These are phyloP conservation scores for Cladobotryum protrusum DNA, from an alignment of 2,329 filamentous ascomycete genomes.

Conservation along the genomic window DNA sequence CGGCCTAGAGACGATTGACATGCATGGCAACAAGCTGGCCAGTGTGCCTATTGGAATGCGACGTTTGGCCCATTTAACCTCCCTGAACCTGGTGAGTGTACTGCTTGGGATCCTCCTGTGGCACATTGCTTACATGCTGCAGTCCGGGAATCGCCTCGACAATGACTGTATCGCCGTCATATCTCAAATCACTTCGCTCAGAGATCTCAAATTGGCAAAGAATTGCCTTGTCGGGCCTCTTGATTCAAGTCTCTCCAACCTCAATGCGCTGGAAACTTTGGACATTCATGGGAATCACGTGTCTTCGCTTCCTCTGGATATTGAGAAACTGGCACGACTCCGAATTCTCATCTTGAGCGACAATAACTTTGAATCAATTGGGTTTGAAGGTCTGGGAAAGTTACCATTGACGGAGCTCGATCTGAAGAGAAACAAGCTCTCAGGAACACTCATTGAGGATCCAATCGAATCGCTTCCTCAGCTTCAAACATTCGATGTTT, in stretches of 20 bases:
- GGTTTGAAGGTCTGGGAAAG: slow-evolving; percentile 60
- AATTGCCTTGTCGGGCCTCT: slow-evolving; percentile 68
- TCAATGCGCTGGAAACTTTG: slow-evolving; percentile 68
- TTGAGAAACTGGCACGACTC: slow-evolving; percentile 63
- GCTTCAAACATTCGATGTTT: slow-evolving; percentile 71
- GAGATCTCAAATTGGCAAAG: slow-evolving; percentile 74
- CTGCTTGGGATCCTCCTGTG: neutral
- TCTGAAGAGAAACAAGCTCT: slow-evolving; percentile 71
- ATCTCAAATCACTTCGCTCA: slow-evolving; percentile 63
- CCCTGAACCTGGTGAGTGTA: slow-evolving; percentile 67
- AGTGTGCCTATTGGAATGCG: slow-evolving; percentile 70
- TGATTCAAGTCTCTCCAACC: slow-evolving; percentile 52
- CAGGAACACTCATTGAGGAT: slow-evolving; percentile 63
- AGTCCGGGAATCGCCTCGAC: slow-evolving; percentile 76
- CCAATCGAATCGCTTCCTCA: slow-evolving; percentile 51
- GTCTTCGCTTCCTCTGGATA: slow-evolving; percentile 58
- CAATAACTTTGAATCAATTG: slow-evolving; percentile 67
- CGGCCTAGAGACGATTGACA: slow-evolving; percentile 70
- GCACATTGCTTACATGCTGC: slow-evolving; percentile 15
- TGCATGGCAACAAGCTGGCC: slow-evolving; percentile 77
- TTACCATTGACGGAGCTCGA: slow-evolving; percentile 68
- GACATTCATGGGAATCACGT: slow-evolving; percentile 80
- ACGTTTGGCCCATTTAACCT: slow-evolving; percentile 66
- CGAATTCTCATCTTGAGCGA: slow-evolving; percentile 73
- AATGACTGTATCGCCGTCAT: slow-evolving; percentile 68